A percentile compares a stretch with the other conserved stretches of the same genome.
Evolutionary conservation across 1,284 basidiomycete species (phyloP).

Genomic region (Ustilago loliicola): DNA sequence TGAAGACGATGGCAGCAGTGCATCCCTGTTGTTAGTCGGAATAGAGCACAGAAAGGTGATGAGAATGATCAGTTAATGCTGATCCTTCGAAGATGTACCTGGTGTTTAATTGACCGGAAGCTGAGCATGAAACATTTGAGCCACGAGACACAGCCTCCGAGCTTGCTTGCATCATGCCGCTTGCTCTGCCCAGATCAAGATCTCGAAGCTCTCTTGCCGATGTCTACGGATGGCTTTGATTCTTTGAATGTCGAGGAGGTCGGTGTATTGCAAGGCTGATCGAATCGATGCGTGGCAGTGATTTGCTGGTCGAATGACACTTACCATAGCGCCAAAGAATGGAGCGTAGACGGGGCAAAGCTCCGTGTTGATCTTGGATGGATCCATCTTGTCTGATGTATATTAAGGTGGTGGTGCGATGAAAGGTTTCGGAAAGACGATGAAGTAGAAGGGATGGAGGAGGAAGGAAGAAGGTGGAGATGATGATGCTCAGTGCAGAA

Average conservation of each 20-base stretch:
- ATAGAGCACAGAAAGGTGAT: background rate
- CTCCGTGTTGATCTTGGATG: slow-evolving; percentile 64
- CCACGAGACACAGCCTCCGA: background rate
- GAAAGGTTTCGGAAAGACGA: slow-evolving; percentile 5
- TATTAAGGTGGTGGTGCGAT: background rate
- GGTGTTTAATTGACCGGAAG: background rate
- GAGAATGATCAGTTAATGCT: background rate
- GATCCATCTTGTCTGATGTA: slow-evolving; percentile 47
- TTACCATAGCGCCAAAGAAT: slow-evolving; percentile 95
- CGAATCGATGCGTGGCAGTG: background rate
- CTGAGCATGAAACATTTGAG: background rate
- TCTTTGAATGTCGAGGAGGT: background rate
- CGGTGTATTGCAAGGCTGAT: background rate
- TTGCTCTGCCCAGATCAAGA: background rate
- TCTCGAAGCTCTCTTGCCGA: background rate
- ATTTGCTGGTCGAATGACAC: slow-evolving; percentile 62
- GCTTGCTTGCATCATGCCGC: background rate
- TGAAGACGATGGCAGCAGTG: slow-evolving; percentile 96
- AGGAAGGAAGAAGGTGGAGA: slow-evolving; percentile 7
- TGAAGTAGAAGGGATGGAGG: slow-evolving; percentile 21
- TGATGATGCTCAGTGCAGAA: background rate
- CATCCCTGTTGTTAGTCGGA: slow-evolving; percentile 77
- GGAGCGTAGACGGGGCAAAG: slow-evolving; percentile 76
- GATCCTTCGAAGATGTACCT: background rate
- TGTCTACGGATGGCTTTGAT: background rate